Evolutionary conservation across 2,329 filamentous ascomycete species (phyloP), one percentile per base, ranked within the genome.

Genomic region (Trichophyton equinum): DNA sequence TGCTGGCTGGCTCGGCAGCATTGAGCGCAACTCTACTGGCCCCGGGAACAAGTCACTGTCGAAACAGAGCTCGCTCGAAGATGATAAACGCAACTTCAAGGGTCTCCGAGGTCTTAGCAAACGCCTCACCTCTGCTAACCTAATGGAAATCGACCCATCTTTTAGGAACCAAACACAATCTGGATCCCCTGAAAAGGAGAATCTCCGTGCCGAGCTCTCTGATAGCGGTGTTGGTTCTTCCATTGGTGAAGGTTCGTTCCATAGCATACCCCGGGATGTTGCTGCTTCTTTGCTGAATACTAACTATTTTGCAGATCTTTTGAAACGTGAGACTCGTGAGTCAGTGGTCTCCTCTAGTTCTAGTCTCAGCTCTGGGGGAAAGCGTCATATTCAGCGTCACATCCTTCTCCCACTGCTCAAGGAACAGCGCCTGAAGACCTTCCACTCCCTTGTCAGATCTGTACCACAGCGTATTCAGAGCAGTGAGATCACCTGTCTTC

Each of bases 221-320:
- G 91, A 96, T 76, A 95, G 91, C 72, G 91, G 90, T 60, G 79
- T 96, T 65, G 91, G 91, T 59, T 88, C 89, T 49, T 96, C 91
- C 47, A 80, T 96, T 68, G 82, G 79, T 63, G 87, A 83, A 25
- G 36, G 55, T 57, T 36, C 36, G 55, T 44, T 20, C 5, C 33
- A 57, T 20, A 62, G 64, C 68, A 69, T 27, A 51, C 4, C 46
- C 20, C 20, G 73, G 71, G 65, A 77, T 74, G 65, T 73, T 74
- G 64, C 65, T 80, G 75, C 57, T 72, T 74, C 67, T 76, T 75
- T 67, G 63, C 11, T 38, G 60, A 64, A 66, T 58, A 55, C 51
- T 55, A 20, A 55, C 51, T 20, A 15, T 55, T 5, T 7, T 55
- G 33, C 27, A 55, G 51, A 36, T 13, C 6, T 30, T n/a, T 36